Evolutionary conservation across 495 filamentous ascomycete genomes (phyloP).

Genomic region (Talaromyces thailandensis): DNA sequence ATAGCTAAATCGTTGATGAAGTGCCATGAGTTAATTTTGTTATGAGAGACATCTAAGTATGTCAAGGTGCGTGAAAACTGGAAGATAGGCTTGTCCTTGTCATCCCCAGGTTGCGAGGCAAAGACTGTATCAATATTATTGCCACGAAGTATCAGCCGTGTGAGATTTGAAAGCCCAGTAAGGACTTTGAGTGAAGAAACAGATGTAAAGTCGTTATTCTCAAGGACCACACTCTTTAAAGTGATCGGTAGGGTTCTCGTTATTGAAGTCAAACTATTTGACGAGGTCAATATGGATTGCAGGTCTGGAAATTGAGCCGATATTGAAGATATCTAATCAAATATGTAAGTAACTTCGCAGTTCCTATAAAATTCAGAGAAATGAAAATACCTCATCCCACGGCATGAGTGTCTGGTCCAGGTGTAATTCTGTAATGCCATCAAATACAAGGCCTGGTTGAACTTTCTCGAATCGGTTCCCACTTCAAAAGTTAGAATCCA

Average conservation of each 20-base stretch:
- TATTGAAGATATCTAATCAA: conserved; percentile 27
- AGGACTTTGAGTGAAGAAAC: conserved; percentile 51
- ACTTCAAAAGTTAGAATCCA: conserved; percentile 31
- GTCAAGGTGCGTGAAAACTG: conserved; percentile 34
- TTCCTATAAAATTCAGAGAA: neutral
- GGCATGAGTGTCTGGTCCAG: conserved; percentile 62
- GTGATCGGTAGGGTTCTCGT: conserved; percentile 28
- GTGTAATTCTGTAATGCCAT: conserved; percentile 55
- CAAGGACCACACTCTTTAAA: conserved; percentile 57
- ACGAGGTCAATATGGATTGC: conserved; percentile 45
- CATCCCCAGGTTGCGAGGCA: neutral
- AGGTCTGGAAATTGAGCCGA: conserved; percentile 50
- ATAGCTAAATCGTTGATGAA: conserved; percentile 57
- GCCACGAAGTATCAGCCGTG: conserved; percentile 33
- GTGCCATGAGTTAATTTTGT: conserved; percentile 58
- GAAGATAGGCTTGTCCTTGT: conserved; percentile 10
- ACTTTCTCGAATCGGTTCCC: conserved; percentile 64
- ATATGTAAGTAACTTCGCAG: conserved; percentile 8
- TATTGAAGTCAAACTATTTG: conserved; percentile 38
- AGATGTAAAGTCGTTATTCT: conserved; percentile 62
- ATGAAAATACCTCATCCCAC: conserved; percentile 56
- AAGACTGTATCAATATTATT: conserved; percentile 31
- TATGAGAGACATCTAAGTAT: conserved; percentile 76
- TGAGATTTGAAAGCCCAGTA: conserved; percentile 47
- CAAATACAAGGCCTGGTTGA: conserved; percentile 35